Conservation (phyloP, 768 basidiomycete species). For the Hygrocybe coccinea region DNA sequence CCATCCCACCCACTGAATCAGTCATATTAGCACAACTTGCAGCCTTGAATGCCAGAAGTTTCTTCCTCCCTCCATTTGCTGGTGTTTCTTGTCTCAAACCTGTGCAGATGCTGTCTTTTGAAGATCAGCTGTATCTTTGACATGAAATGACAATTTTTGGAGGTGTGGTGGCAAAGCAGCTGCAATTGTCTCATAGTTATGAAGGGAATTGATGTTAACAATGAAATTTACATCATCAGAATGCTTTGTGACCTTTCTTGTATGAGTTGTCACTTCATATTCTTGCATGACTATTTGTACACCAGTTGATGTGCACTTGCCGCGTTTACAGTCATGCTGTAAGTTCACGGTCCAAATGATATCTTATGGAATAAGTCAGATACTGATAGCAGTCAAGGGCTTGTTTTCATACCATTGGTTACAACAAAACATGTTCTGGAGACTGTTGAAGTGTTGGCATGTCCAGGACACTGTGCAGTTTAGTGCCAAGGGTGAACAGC, state of each 20-base stretch:
- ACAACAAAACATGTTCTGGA: not conserved
- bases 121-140: not conserved
- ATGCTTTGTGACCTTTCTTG: conserved; percentile 6
- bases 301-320: conserved; percentile 3
- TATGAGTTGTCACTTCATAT: conserved; percentile 3
- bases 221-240: conserved; percentile 7
- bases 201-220: conserved; percentile 16
- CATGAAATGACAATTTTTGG: not conserved
- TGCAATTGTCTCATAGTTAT: conserved; percentile 13
- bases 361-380: not conserved
- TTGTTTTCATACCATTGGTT: not conserved
- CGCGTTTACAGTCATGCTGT: conserved; percentile 14
- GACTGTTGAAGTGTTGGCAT: not conserved
- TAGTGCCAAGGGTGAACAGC: not conserved
- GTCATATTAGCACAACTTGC: too few species aligned
- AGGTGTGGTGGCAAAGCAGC: conserved; percentile 1
- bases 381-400: too few species aligned
- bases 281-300: conserved; percentile 7
- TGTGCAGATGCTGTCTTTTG: not conserved
- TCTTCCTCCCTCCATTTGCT: not conserved
- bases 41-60: not conserved
- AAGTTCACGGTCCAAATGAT: conserved; percentile 11
- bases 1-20: not conserved
- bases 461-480: not conserved
- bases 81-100: not conserved